Conservation (phyloP, 139 green algal species). For the Zygnema circumcarinatum region DNA sequence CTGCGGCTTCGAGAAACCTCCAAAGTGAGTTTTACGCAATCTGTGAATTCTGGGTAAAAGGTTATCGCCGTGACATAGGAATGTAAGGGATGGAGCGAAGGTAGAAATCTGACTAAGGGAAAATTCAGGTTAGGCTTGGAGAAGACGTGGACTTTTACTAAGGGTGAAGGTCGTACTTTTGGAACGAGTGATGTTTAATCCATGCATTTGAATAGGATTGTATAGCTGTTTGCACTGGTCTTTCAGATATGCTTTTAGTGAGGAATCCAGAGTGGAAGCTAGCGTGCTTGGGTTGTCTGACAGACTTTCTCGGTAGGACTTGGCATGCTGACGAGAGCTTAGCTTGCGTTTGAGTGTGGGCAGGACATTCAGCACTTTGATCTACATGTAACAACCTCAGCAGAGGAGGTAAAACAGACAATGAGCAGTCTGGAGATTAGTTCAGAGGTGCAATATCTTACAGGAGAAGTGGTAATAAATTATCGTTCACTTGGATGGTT, state of each 20-base stretch:
- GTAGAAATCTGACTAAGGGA: no score
- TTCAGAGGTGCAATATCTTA: background rate
- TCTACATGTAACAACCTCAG: background rate
- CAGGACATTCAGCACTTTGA: background rate
- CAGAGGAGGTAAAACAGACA: background rate
- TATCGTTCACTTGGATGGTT: background rate
- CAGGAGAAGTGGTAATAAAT: background rate
- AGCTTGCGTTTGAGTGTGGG: no score
- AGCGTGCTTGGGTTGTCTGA: no score
- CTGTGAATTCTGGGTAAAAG: no score
- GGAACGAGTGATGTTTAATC: background rate
- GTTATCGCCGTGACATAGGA: no score
- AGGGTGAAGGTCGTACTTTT: background rate
- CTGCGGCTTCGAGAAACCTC: background rate
- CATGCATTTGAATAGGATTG: background rate
- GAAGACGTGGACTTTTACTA: background rate
- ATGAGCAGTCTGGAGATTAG: background rate
- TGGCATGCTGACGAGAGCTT: no score
- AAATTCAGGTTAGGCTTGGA: background rate
- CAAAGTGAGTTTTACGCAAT: background rate
- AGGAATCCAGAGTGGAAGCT: no score
- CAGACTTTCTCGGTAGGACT: no score
- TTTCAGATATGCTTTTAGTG: no score
- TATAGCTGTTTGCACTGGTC: no score
- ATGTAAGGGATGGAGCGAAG: no score